phyloP scores from a whole-genome alignment of 75 land plant genomes.

The Selaginella moellendorffii region DNA sequence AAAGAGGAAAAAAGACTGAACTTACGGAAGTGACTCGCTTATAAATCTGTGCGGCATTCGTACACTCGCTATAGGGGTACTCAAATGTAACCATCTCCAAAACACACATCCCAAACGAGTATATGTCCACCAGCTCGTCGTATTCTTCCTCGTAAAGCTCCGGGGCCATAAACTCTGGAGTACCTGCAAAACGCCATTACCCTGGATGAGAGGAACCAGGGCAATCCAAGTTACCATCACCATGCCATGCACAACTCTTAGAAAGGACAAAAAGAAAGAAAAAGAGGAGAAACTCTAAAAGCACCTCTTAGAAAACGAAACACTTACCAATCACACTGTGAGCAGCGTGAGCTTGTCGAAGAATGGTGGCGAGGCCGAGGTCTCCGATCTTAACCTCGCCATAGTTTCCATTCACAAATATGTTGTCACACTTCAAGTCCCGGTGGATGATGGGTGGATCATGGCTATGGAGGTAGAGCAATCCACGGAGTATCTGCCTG shows the following conservation, averaged over 20 bases:
- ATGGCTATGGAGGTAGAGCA: constrained; percentile 67
- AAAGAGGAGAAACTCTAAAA: constrained; percentile 3
- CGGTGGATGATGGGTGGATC: constrained; percentile 68
- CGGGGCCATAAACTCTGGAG: constrained; percentile 90
- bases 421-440: constrained; percentile 73
- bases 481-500: constrained; percentile 60
- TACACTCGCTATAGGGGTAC: constrained; percentile 72
- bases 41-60: constrained; percentile 62
- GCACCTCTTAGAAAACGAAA: background rate
- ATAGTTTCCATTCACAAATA: constrained; percentile 68
- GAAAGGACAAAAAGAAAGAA: background rate
- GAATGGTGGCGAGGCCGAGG: constrained; percentile 53
- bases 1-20: background rate
- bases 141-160: constrained; percentile 67
- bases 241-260: background rate
- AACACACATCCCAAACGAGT: constrained; percentile 89
- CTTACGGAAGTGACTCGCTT: constrained; percentile 68
- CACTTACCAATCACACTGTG: constrained; percentile 53
- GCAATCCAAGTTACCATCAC: background rate
- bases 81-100: constrained; percentile 73
- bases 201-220: constrained; percentile 6
- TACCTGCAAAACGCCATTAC: constrained; percentile 27
- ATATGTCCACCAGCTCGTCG: constrained; percentile 82
- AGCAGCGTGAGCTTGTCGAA: constrained; percentile 59
- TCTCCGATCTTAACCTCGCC: constrained; percentile 86